Percentiles rank a stretch among this genome's conserved stretches.
These are phyloP conservation scores for Pleurozium schreberi DNA, from an alignment of 225 moss, liverwort and hornwort genomes.

Conservation along the genomic window DNA sequence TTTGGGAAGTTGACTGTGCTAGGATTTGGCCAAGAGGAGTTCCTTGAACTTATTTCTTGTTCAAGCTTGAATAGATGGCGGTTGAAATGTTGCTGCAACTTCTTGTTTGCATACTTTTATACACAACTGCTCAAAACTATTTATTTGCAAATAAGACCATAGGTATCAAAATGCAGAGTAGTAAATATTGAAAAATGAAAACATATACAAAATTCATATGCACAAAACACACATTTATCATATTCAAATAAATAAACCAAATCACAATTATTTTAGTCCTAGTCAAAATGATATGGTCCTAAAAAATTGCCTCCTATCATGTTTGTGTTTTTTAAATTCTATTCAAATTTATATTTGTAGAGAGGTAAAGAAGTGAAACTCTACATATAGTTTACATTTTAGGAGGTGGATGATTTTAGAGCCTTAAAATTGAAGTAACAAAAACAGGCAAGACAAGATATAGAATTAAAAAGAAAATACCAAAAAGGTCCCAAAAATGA, in stretches of 20 bases:
- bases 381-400: background rate
- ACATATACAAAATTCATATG: background rate
- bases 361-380: too few species aligned
- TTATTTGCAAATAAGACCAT: constrained; percentile 29
- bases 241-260: background rate
- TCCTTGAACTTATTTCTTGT: too few species aligned
- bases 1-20: too few species aligned
- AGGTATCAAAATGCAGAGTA: background rate
- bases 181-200: background rate
- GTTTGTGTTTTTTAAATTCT: background rate
- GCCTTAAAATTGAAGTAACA: background rate
- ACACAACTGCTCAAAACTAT: too few species aligned
- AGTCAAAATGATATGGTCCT: background rate
- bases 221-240: background rate
- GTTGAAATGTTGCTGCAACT: too few species aligned
- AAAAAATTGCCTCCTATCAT: background rate
- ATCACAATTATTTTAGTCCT: background rate
- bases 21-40: too few species aligned
- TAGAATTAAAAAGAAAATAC: background rate
- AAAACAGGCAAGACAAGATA: background rate
- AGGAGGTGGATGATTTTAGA: too few species aligned
- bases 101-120: too few species aligned
- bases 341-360: too few species aligned
- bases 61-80: too few species aligned
- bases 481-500: background rate